Percentiles rank a stretch among this genome's conserved stretches.
Evolutionary conservation across 1,284 basidiomycete species (phyloP).

Genomic region (Blastosporella zonata): DNA sequence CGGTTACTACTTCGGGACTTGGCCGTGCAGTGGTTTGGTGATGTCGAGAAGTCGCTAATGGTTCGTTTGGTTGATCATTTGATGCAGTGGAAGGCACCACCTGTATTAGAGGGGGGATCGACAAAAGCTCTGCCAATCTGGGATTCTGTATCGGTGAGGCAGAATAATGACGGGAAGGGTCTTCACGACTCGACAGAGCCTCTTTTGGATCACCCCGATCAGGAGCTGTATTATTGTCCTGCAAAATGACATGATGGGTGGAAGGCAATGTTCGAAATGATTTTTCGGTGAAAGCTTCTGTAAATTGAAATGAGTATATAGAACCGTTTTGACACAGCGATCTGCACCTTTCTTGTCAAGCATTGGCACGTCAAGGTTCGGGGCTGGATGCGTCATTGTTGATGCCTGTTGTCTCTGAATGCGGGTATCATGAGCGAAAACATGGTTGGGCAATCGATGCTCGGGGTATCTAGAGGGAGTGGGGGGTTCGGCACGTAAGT

Average conservation of each 20-base stretch:
- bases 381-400: background rate
- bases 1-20: background rate
- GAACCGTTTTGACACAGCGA: background rate
- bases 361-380: background rate
- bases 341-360: background rate
- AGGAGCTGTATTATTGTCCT: background rate
- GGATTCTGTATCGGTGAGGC: constrained; percentile 27
- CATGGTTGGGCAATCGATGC: background rate
- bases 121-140: constrained; percentile 34
- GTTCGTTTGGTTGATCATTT: background rate
- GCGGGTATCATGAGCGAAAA: background rate
- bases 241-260: background rate
- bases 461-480: background rate
- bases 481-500: background rate
- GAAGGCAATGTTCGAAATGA: background rate
- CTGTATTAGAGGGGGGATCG: constrained; percentile 20
- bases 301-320: background rate
- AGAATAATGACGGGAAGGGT: background rate
- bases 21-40: background rate
- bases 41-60: background rate
- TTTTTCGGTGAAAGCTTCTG: background rate
- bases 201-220: background rate
- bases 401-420: background rate
- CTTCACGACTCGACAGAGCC: background rate
- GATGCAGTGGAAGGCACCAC: background rate